Base-by-base conservation (phyloP, 805 yeast genomes). In the Yarrowia sp. region DNA sequence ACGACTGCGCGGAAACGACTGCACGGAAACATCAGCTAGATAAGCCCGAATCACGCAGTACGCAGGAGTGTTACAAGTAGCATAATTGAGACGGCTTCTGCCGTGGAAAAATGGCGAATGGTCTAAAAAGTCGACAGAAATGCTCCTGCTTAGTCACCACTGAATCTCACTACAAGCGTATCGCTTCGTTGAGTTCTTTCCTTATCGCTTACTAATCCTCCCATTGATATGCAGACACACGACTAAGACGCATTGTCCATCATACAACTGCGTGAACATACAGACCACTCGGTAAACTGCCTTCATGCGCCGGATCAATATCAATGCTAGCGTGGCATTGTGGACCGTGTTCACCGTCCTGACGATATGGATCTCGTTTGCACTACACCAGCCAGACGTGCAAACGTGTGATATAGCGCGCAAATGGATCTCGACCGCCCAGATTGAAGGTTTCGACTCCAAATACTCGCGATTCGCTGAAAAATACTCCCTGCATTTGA, bases 401-500 rank as follows among this genome's bases (percentile, higher is more conserved):
- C 55, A 70, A 14, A 70, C 70, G 2, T 73, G 76, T 68, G 69
- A 50, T 15, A 44, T 61, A 46, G 66, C 70, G 15, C 69, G 71
- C 67, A 73, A 70, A 69, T 61, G 69, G 38, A 73, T 73, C 6
- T 49, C 70, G 36, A 73, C 72, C 50, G 72, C 73, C 5, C 61
- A 17, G 20, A 58, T 73, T 24, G 68, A 65, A 17, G 71, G 65
- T 15, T 66, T 73, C 70, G 67, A 68, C 39, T 68, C 72, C 30
- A 67, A 85, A 6, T 88, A 88, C 73, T 85, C 94, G 7, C 81
- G 85, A 65, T 87, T 86, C 75, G 94, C 96, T 1, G 80, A 87
- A 40, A 92, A 91, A 73, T 95, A 94, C 77, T 87, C 92, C n/a
- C 79, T 94, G 2, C 91, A 88, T 72, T 81, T 92, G 2, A 95